These are phyloP conservation scores for Sabuloglossum arenarium DNA, from an alignment of 495 filamentous ascomycete species.

Conservation along the genomic window DNA sequence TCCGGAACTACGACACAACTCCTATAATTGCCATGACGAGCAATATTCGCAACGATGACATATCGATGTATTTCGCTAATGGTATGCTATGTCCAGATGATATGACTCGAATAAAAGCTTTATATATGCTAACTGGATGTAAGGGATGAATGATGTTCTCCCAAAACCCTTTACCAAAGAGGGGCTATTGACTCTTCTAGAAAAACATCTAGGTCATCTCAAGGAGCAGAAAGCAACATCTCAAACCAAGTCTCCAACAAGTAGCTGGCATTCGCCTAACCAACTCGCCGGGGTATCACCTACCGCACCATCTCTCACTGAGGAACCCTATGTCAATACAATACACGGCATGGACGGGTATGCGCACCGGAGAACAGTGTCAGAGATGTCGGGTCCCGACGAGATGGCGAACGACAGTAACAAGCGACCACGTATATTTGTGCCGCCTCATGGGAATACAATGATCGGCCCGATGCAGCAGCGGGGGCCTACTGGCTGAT, in stretches of 20 bases:
- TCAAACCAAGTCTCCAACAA: conserved; percentile 54
- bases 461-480: neutral
- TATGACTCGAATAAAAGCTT: too few species aligned
- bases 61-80: conserved; percentile 91
- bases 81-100: conserved; percentile 36
- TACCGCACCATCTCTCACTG: conserved; percentile 18
- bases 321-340: conserved; percentile 12
- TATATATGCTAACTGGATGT: neutral
- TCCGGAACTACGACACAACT: conserved; percentile 71
- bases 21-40: conserved; percentile 98
- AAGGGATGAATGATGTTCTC: conserved; percentile 97
- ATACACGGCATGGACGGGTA: neutral
- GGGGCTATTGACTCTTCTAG: conserved; percentile 73
- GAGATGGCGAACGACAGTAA: neutral
- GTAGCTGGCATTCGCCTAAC: conserved; percentile 53
- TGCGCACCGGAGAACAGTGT: neutral
- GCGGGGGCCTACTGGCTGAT: neutral
- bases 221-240: conserved; percentile 70
- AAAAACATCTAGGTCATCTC: conserved; percentile 69
- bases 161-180: conserved; percentile 96
- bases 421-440: neutral
- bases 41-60: conserved; percentile 92
- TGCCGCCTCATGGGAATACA: neutral
- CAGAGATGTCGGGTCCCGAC: neutral
- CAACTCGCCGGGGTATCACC: conserved; percentile 45